Evolutionary conservation across 768 basidiomycete genomes (phyloP).

Genomic region (Sutorius australiensis): DNA sequence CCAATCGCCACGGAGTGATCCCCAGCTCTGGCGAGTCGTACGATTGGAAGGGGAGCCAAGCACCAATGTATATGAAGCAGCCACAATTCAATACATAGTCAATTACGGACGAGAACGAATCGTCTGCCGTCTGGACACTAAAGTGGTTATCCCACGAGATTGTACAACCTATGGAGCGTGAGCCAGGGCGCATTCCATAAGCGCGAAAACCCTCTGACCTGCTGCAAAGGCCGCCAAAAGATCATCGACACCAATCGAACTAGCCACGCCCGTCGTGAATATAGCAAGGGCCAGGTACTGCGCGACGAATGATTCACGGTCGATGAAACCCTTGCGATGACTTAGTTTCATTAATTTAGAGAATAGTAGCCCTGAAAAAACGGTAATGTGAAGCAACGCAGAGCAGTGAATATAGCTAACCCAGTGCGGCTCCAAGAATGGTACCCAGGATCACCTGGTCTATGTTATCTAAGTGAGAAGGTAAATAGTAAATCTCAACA

Average conservation of each 20-base stretch:
- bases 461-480: slow-evolving; percentile 23
- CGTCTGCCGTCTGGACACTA: slow-evolving; percentile 75
- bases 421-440: slow-evolving; percentile 58
- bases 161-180: slow-evolving; percentile 59
- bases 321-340: slow-evolving; percentile 59
- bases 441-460: slow-evolving; percentile 82
- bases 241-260: slow-evolving; percentile 81
- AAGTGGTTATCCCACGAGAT: slow-evolving; percentile 91
- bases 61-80: slow-evolving; percentile 83
- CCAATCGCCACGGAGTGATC: slow-evolving; percentile 66
- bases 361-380: slow-evolving; percentile 55
- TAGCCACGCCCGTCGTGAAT: slow-evolving; percentile 75
- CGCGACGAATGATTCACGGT: slow-evolving; percentile 82
- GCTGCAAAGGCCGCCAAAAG: slow-evolving; percentile 86
- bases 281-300: slow-evolving; percentile 75
- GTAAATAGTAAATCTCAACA: not conserved
- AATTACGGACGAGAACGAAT: slow-evolving; percentile 85
- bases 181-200: not conserved
- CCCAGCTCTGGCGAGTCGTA: slow-evolving; percentile 57
- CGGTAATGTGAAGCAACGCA: not conserved
- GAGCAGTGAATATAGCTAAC: slow-evolving; percentile 18
- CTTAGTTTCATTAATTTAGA: slow-evolving; percentile 70
- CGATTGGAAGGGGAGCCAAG: slow-evolving; percentile 70
- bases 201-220: slow-evolving; percentile 38
- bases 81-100: slow-evolving; percentile 81